Evolutionary conservation across 2,329 filamentous ascomycete genomes (phyloP).

Genomic region (Colletotrichum somersetense): DNA sequence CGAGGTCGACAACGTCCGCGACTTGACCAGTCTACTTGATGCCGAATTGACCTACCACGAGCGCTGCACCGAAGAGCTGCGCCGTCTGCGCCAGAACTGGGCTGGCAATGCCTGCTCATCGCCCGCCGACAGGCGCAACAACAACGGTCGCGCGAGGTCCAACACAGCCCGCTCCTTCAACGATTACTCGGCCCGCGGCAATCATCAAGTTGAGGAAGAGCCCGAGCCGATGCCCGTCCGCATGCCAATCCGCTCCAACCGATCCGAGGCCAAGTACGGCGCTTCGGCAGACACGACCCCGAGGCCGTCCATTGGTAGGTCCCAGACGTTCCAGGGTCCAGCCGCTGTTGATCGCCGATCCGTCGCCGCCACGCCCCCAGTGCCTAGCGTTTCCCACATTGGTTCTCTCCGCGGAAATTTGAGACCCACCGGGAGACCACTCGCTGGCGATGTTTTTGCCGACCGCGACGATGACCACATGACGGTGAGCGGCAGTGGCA

Average conservation of each 20-base stretch:
- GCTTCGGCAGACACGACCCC: conserved; percentile 52
- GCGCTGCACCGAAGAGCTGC: conserved; percentile 86
- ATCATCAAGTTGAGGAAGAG: conserved; percentile 48
- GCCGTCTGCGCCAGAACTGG: conserved; percentile 64
- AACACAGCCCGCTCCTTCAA: conserved; percentile 62
- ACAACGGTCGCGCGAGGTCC: conserved; percentile 56
- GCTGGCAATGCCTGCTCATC: conserved; percentile 45
- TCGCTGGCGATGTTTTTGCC: conserved; percentile 58
- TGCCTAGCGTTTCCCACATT: conserved; percentile 47
- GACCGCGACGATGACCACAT: conserved; percentile 64
- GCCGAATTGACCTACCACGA: conserved; percentile 93
- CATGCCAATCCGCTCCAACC: conserved; percentile 59
- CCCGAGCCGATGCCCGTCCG: conserved; percentile 53
- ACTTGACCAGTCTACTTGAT: conserved; percentile 86
- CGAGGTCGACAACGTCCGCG: conserved; percentile 84
- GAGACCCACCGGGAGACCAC: conserved; percentile 58
- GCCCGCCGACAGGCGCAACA: conserved; percentile 39
- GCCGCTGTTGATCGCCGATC: conserved; percentile 40
- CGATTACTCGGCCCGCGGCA: conserved; percentile 52
- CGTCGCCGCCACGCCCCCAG: conserved; percentile 27
- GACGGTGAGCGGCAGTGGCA: conserved; percentile 63
- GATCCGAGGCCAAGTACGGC: conserved; percentile 46
- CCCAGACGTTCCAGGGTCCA: conserved; percentile 55
- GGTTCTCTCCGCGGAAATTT: conserved; percentile 57
- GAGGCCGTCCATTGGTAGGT: conserved; percentile 53